Percentiles rank a stretch among this genome's conserved stretches.
These are phyloP conservation scores for Teunomyces tritomae DNA, from an alignment of 805 yeast genomes.

Conservation along the genomic window DNA sequence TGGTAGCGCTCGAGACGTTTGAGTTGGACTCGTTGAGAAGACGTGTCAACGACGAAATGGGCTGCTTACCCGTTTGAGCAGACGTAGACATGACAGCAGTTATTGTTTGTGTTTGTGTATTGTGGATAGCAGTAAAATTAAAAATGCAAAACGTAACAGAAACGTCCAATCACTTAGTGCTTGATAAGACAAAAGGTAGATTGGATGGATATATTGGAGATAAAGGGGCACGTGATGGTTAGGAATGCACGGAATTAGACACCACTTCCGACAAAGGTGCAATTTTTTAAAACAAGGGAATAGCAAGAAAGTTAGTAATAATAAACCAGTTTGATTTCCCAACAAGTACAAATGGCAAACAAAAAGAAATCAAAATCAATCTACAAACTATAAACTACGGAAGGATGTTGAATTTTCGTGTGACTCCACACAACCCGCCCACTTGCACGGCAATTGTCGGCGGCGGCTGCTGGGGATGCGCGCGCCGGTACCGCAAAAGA, in stretches of 20 bases:
- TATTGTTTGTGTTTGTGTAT: too few relatives aligned
- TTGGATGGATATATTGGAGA: background rate
- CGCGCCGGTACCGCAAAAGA: background rate
- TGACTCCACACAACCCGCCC: background rate
- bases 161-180: background rate
- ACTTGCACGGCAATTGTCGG: background rate
- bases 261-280: background rate
- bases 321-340: too few relatives aligned
- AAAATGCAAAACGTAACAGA: background rate
- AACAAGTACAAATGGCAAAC: too few relatives aligned
- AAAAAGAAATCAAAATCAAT: too few relatives aligned
- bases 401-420: too few relatives aligned
- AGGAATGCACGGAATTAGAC: background rate
- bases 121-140: background rate
- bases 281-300: too few relatives aligned
- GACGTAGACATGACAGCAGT: background rate
- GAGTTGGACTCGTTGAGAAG: conserved; percentile 28
- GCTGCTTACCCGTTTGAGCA: conserved; percentile 10
- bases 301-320: too few relatives aligned
- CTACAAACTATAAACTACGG: too few relatives aligned
- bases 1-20: conserved; percentile 2
- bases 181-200: background rate
- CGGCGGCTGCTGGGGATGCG: background rate
- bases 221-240: background rate
- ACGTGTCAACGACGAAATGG: conserved; percentile 37